Base-by-base conservation (phyloP, 2,329 filamentous ascomycete species). In the Colletotrichum truncatum region DNA sequence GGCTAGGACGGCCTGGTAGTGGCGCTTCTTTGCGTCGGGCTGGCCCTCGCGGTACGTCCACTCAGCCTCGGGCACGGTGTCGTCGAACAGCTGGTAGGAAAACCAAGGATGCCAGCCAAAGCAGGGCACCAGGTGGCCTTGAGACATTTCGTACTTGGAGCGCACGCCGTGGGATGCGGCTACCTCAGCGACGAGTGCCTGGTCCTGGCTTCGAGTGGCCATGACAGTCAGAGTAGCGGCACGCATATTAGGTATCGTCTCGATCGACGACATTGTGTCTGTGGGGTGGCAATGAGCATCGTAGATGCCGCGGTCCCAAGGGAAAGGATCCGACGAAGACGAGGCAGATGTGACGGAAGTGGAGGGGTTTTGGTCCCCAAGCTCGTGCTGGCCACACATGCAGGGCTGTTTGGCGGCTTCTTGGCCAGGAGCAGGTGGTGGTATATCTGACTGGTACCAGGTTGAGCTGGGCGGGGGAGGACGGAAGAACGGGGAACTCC, bases 91-190 rank as follows among this genome's bases (percentile, higher is more conserved):
- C 69, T 93, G 89, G 75, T 95, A 84, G 1, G 92, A 91, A 76
- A 94, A 95, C 93, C 93, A 96, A 1, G 93, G 93, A 74, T 96
- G 93, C 91, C 92, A 94, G 18, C 93, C 93, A 77, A 94, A 95
- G n/a, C 89, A 88, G 0, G 93, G 91, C 4, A 95, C 71, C 54
- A 83, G 52, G 16, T 70, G 38, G 12, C 76, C 72, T 6, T 61
- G 49, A 38, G 63, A 62, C 60, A 63, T 49, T 25, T 53, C 25
- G 54, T 65, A 51, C 34, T 63, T 68, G 65, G 74, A 71, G 25
- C 72, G 73, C 49, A 91, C 73, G 34, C 86, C 85, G 70, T 89
- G 82, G 67, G 80, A 72, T 4, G 82, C 79, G 28, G 91, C 89
- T 26, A 90, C 82, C 38, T 85, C 76, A 36, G 85, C 83, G 14